These are phyloP conservation scores for Dillenia turbinata DNA, from an alignment of 164 flowering plant species.

Conservation along the genomic window DNA sequence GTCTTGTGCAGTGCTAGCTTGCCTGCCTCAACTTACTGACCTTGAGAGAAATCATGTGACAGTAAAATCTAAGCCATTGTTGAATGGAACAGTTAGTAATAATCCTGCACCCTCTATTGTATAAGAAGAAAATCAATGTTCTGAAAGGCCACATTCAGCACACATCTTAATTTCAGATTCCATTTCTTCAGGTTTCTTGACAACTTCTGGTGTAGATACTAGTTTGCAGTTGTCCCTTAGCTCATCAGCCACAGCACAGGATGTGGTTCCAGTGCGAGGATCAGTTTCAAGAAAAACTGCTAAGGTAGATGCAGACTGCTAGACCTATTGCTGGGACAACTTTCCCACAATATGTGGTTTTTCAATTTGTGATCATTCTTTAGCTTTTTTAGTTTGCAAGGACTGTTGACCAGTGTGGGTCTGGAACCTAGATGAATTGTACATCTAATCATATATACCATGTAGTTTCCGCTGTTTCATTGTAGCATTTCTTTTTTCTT, in stretches of 20 bases:
- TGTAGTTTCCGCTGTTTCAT: no score
- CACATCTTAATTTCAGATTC: constrained; percentile 12
- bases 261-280: constrained; percentile 19
- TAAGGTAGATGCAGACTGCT: constrained; percentile 35
- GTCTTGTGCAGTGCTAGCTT: constrained; percentile 23
- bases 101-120: constrained; percentile 16
- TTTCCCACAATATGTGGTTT: no score
- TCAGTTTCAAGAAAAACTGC: constrained; percentile 23
- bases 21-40: constrained; percentile 14
- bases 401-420: no score
- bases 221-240: constrained; percentile 19
- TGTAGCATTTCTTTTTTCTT: no score
- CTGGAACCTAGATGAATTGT: no score
- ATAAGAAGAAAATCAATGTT: constrained; percentile 18
- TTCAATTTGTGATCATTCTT: no score
- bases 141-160: constrained; percentile 22
- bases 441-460: no score
- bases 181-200: constrained; percentile 17
- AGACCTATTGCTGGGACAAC: no score
- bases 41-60: constrained; percentile 15
- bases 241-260: constrained; percentile 25
- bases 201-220: constrained; percentile 14
- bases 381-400: no score
- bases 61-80: constrained; percentile 8
- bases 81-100: constrained; percentile 17